phyloP scores from a whole-genome alignment of 2,329 filamentous ascomycete species.

The Colletotrichum lini region DNA sequence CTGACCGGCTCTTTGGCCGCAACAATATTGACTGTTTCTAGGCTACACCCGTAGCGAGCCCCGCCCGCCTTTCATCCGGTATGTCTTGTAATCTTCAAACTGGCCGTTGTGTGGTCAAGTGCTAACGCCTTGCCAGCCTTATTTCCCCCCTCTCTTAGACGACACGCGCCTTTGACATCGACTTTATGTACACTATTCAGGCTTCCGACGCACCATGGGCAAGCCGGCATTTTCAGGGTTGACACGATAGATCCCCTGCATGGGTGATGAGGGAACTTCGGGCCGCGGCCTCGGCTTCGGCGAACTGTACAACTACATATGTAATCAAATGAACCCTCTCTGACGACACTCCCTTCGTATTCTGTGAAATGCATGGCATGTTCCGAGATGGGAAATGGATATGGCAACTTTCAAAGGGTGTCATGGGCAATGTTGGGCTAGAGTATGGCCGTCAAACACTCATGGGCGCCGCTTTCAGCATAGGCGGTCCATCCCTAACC shows the following conservation, averaged over 20 bases:
- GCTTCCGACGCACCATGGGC: slow-evolving; percentile 12
- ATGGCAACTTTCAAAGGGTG: not conserved
- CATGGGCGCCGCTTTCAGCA: not conserved
- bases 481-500: too few relatives aligned
- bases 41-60: slow-evolving; percentile 96
- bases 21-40: slow-evolving; percentile 56
- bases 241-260: slow-evolving; percentile 12
- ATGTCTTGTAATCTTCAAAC: slow-evolving; percentile 45
- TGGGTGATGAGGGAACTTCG: slow-evolving; percentile 5
- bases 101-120: not conserved
- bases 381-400: not conserved
- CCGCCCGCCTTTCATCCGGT: slow-evolving; percentile 79
- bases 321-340: slow-evolving; percentile 43
- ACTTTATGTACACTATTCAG: slow-evolving; percentile 41
- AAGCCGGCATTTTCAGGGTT: slow-evolving; percentile 18
- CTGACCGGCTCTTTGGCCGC: not conserved
- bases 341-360: slow-evolving; percentile 23
- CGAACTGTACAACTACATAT: slow-evolving; percentile 41
- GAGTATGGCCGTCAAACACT: not conserved
- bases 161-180: slow-evolving; percentile 14
- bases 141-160: slow-evolving; percentile 75
- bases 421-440: not conserved
- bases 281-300: slow-evolving; percentile 14
- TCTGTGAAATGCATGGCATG: not conserved
- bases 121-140: slow-evolving; percentile 61